Conservation (phyloP, 2,329 filamentous ascomycete species). For the Trichoderma brevicompactum region DNA sequence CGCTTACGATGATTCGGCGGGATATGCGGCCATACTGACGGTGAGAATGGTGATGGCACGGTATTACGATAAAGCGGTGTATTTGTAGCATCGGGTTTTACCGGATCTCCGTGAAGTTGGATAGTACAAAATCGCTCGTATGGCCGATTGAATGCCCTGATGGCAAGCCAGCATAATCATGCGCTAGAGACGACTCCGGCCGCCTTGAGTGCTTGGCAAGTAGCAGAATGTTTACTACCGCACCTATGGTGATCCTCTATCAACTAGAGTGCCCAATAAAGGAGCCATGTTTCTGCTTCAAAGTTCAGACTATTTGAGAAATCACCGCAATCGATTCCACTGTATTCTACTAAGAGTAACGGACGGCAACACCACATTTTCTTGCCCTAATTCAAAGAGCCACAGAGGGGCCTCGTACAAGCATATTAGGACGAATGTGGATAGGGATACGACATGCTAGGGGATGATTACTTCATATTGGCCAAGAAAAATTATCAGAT, state of each 20-base stretch:
- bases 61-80: conserved; percentile 10
- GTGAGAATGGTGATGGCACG: not conserved
- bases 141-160: conserved; percentile 9
- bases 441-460: not conserved
- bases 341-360: not conserved
- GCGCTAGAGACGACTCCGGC: not conserved
- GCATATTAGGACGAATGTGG: not conserved
- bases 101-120: conserved; percentile 14
- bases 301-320: not conserved
- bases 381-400: not conserved
- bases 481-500: conserved; percentile 24
- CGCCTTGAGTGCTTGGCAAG: not conserved
- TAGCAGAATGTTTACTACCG: too few relatives aligned
- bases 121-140: conserved; percentile 17
- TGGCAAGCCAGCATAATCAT: conserved; percentile 1
- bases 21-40: not conserved
- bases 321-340: not conserved
- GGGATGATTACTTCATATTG: not conserved
- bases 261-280: not conserved
- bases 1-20: not conserved
- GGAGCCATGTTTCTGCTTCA: not conserved
- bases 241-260: not conserved
- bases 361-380: not conserved
- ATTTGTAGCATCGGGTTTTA: conserved; percentile 21
- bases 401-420: not conserved